Evolutionary conservation across 2,329 filamentous ascomycete genomes (phyloP).

Genomic region (Fusarium nematophilum): DNA sequence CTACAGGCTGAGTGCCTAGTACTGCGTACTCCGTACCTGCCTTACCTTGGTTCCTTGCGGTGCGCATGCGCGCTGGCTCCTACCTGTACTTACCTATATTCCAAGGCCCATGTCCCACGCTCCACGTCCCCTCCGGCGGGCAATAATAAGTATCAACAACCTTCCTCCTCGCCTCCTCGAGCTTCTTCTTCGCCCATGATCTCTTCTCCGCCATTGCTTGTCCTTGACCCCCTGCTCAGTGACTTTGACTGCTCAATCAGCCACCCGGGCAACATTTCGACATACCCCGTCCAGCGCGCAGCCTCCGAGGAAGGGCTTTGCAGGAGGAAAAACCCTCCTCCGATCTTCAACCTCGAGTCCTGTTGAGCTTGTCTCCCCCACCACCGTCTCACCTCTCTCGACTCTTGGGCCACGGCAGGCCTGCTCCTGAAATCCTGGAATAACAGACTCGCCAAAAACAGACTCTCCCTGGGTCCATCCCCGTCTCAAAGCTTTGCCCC

Average conservation of each 20-base stretch:
- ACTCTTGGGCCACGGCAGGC: conserved; percentile 18
- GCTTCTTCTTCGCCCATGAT: conserved; percentile 36
- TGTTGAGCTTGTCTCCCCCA: conserved; percentile 24
- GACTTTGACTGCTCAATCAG: conserved; percentile 1
- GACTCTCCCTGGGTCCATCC: conserved; percentile 1
- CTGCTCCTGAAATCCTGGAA: conserved; percentile 1
- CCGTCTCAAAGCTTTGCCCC: not conserved
- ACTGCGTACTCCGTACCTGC: conserved; percentile 1
- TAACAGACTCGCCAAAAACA: conserved; percentile 5
- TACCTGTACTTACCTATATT: conserved; percentile 17
- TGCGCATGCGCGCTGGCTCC: conserved; percentile 6
- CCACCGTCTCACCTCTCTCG: conserved; percentile 20
- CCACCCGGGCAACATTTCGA: not conserved
- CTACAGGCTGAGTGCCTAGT: not conserved
- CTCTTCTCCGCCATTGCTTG: conserved; percentile 24
- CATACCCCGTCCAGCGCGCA: conserved; percentile 6
- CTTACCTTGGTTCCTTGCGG: conserved; percentile 11
- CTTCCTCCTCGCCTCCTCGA: conserved; percentile 43
- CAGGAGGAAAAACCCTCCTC: conserved; percentile 32
- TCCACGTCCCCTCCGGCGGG: conserved; percentile 43
- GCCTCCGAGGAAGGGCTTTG: conserved; percentile 5
- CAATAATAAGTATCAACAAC: conserved; percentile 47
- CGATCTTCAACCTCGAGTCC: conserved; percentile 23
- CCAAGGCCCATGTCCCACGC: conserved; percentile 33
- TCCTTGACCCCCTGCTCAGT: conserved; percentile 11